Evolutionary conservation across 2,329 filamentous ascomycete species (phyloP).

Genomic region (Curvularia verruculosa): DNA sequence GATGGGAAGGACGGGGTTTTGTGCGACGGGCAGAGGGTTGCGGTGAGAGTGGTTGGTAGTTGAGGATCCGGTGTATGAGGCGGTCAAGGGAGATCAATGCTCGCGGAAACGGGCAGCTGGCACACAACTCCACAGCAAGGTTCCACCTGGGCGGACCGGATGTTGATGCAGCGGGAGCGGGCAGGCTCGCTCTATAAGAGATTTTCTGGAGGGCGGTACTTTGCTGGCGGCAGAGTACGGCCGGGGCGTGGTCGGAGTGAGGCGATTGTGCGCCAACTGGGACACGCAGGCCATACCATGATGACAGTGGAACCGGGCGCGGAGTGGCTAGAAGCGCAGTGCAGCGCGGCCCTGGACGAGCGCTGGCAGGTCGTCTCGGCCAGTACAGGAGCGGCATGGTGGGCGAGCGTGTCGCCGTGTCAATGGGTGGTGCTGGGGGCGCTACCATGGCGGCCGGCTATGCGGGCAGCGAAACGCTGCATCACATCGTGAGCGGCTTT

Average conservation of each 20-base stretch:
- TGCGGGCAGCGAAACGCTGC: conserved; percentile 46
- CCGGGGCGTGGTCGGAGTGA: conserved; percentile 31
- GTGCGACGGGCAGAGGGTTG: conserved; percentile 24
- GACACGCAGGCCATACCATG: conserved; percentile 28
- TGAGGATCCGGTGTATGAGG: conserved; percentile 27
- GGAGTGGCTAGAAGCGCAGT: conserved; percentile 22
- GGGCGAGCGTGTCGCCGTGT: conserved; percentile 40
- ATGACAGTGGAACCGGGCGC: conserved; percentile 25
- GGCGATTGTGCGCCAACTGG: conserved; percentile 26
- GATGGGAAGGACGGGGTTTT: conserved; percentile 26
- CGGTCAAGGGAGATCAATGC: conserved; percentile 42
- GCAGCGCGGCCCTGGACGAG: conserved; percentile 32
- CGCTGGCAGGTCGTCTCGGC: conserved; percentile 22
- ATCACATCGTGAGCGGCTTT: conserved; percentile 1
- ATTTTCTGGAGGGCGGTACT: not conserved
- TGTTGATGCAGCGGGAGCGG: conserved; percentile 9
- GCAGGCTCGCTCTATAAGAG: conserved; percentile 18
- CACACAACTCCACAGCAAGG: conserved; percentile 32
- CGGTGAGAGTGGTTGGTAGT: conserved; percentile 24
- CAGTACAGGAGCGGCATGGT: conserved; percentile 32
- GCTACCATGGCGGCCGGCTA: conserved; percentile 32
- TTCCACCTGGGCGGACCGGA: conserved; percentile 26
- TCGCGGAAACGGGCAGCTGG: conserved; percentile 32
- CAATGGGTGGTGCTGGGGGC: conserved; percentile 31
- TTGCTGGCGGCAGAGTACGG: conserved; percentile 8